Conservation (phyloP, 305 asterid species). For the Monarda citriodora region DNA sequence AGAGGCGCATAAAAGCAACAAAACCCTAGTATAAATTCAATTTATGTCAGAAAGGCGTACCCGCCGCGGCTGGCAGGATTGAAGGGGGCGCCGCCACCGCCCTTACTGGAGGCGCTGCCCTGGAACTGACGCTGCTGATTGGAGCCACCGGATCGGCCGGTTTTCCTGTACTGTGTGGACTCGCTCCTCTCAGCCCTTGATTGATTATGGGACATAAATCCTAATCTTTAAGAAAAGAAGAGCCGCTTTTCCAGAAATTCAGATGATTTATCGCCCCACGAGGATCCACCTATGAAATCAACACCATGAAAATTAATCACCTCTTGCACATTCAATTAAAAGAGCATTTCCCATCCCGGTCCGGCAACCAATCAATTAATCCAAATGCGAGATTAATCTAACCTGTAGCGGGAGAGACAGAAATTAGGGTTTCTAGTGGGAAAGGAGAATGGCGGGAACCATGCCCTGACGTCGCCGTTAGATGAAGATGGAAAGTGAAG, state of each 20-base stretch:
- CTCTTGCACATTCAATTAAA: slow-evolving; percentile 15
- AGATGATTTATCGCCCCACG: slow-evolving; percentile 17
- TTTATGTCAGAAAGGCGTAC: slow-evolving; percentile 26
- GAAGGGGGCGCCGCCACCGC: slow-evolving; percentile 79
- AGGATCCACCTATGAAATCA: slow-evolving; percentile 54
- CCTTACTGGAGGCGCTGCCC: slow-evolving; percentile 51
- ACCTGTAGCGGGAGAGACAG: slow-evolving; percentile 41
- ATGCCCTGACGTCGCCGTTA: slow-evolving; percentile 32
- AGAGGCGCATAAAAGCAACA: slow-evolving; percentile 3
- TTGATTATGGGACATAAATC: slow-evolving; percentile 74
- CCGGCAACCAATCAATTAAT: slow-evolving; percentile 15
- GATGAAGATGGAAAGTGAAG: neutral
- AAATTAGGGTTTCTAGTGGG: slow-evolving; percentile 50
- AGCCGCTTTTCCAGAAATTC: slow-evolving; percentile 30
- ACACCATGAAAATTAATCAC: slow-evolving; percentile 17
- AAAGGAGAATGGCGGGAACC: slow-evolving; percentile 54
- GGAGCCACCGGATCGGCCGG: slow-evolving; percentile 65
- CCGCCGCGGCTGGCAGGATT: slow-evolving; percentile 47
- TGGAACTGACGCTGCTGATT: slow-evolving; percentile 51
- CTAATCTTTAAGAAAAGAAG: slow-evolving; percentile 34
- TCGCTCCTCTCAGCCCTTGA: slow-evolving; percentile 75
- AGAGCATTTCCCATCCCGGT: slow-evolving; percentile 8
- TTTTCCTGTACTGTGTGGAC: slow-evolving; percentile 56
- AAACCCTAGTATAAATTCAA: slow-evolving; percentile 23
- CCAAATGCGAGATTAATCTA: neutral